Conservation (phyloP, 1,284 basidiomycete genomes). For the Apiotrichum mycotoxinovorans region DNA sequence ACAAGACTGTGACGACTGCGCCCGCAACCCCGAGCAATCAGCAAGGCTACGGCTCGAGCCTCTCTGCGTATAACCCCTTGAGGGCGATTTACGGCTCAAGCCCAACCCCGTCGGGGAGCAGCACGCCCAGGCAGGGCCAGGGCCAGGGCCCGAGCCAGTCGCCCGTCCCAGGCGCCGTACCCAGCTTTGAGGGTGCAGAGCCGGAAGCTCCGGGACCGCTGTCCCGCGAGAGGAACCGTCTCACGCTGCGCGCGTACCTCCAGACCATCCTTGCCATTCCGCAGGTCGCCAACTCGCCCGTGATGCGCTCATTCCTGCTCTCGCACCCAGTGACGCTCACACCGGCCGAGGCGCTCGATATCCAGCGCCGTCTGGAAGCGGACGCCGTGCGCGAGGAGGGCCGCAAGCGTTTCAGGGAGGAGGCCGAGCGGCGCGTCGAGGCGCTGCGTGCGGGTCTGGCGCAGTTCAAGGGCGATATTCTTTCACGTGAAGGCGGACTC, state of each 20-base stretch:
- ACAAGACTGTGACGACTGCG: slow-evolving; percentile 63
- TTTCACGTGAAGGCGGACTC: slow-evolving; percentile 83
- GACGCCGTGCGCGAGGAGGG: slow-evolving; percentile 88
- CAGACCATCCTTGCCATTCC: slow-evolving; percentile 72
- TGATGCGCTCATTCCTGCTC: slow-evolving; percentile 81
- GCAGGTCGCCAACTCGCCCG: slow-evolving; percentile 73
- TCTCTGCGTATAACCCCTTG: slow-evolving; percentile 44
- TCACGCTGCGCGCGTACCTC: slow-evolving; percentile 90
- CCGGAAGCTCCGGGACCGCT: slow-evolving; percentile 52
- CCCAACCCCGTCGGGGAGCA: slow-evolving; percentile 24
- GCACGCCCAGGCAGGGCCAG: slow-evolving; percentile 1
- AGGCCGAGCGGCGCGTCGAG: slow-evolving; percentile 82
- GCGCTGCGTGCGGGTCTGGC: slow-evolving; percentile 78
- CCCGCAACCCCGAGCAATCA: slow-evolving; percentile 10
- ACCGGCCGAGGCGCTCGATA: slow-evolving; percentile 74
- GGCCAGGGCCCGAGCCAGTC: not conserved
- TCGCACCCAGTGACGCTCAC: slow-evolving; percentile 70
- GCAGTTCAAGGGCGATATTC: slow-evolving; percentile 85
- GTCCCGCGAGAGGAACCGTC: slow-evolving; percentile 86
- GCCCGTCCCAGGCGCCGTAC: slow-evolving; percentile 1
- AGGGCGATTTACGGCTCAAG: slow-evolving; percentile 49
- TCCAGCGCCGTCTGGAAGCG: slow-evolving; percentile 74
- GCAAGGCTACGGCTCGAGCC: slow-evolving; percentile 24
- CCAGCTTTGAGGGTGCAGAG: not conserved
- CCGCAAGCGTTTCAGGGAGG: slow-evolving; percentile 74